Conservation (phyloP, 1,284 basidiomycete genomes). For the Earliella scabrosa region DNA sequence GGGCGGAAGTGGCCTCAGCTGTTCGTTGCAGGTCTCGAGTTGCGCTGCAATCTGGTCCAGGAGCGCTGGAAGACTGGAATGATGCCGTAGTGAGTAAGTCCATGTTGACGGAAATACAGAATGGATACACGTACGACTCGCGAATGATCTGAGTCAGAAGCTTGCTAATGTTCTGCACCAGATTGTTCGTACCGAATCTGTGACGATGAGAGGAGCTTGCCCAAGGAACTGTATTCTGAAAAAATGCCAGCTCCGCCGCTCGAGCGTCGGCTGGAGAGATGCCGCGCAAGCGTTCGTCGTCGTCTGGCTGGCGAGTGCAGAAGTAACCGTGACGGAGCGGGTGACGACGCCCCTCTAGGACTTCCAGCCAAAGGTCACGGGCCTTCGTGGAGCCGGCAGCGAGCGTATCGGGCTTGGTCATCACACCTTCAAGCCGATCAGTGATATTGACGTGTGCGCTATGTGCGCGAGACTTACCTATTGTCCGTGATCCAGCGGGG, state of each 20-base stretch:
- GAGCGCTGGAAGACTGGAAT: conserved; percentile 48
- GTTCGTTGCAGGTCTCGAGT: conserved; percentile 40
- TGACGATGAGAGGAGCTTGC: conserved; percentile 41
- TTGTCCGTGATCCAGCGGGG: conserved; percentile 56
- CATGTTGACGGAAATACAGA: not conserved
- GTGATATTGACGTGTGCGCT: not conserved
- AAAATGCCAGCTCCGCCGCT: conserved; percentile 47
- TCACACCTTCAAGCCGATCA: conserved; percentile 55
- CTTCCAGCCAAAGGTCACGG: conserved; percentile 51
- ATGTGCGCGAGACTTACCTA: conserved; percentile 44
- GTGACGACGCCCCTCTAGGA: conserved; percentile 53
- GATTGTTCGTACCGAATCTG: conserved; percentile 59
- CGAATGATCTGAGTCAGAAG: conserved; percentile 45
- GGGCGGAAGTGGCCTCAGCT: conserved; percentile 47
- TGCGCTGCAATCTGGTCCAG: conserved; percentile 39
- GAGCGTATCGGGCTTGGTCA: conserved; percentile 69
- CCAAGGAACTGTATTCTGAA: conserved; percentile 57
- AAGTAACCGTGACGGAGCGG: conserved; percentile 63
- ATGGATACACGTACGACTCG: conserved; percentile 11
- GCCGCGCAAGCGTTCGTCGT: conserved; percentile 49
- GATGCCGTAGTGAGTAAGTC: conserved; percentile 24
- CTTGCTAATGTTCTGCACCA: conserved; percentile 56
- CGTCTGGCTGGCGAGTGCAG: conserved; percentile 69
- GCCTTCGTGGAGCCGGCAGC: conserved; percentile 46
- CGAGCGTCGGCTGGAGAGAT: conserved; percentile 45